Evolutionary conservation across 2,329 filamentous ascomycete genomes (phyloP).

Genomic region (Alternaria triticimaculans): DNA sequence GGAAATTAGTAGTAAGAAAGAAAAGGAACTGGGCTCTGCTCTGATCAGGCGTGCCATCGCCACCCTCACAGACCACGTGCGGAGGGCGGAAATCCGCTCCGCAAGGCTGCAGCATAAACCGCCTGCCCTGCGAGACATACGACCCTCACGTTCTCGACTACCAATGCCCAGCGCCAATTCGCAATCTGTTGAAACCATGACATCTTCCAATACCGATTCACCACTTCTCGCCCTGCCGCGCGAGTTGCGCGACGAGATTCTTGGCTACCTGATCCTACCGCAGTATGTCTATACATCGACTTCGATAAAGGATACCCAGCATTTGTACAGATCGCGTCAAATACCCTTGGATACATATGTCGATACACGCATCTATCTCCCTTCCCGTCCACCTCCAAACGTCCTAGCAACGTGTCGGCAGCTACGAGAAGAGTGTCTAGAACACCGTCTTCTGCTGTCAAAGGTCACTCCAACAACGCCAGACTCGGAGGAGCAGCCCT

Average conservation of each 20-base stretch:
- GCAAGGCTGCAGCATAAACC: not conserved
- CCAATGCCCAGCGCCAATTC: not conserved
- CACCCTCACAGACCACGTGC: not conserved
- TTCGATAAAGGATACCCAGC: slow-evolving; percentile 13
- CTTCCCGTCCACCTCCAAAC: slow-evolving; percentile 25
- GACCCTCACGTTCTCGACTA: not conserved
- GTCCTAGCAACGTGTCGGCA: slow-evolving; percentile 35
- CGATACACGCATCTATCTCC: slow-evolving; percentile 39
- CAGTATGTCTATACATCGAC: slow-evolving; percentile 34
- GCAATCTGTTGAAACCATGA: not conserved
- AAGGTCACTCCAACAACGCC: not conserved
- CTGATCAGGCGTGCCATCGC: not conserved
- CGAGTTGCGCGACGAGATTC: slow-evolving; percentile 38
- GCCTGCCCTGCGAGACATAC: not conserved
- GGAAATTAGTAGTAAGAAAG: not conserved
- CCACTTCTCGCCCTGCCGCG: slow-evolving; percentile 31
- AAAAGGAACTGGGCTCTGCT: not conserved
- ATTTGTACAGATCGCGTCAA: slow-evolving; percentile 15
- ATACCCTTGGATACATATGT: slow-evolving; percentile 19
- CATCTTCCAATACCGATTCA: not conserved
- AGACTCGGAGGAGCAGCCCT: not conserved
- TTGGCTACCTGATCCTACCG: slow-evolving; percentile 26
- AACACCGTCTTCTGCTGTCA: slow-evolving; percentile 21
- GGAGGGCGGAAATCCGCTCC: slow-evolving; percentile 5
- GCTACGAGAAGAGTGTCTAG: slow-evolving; percentile 33